Base-by-base conservation (phyloP, 1,284 basidiomycete species). In the Marasmius tenuissimus region DNA sequence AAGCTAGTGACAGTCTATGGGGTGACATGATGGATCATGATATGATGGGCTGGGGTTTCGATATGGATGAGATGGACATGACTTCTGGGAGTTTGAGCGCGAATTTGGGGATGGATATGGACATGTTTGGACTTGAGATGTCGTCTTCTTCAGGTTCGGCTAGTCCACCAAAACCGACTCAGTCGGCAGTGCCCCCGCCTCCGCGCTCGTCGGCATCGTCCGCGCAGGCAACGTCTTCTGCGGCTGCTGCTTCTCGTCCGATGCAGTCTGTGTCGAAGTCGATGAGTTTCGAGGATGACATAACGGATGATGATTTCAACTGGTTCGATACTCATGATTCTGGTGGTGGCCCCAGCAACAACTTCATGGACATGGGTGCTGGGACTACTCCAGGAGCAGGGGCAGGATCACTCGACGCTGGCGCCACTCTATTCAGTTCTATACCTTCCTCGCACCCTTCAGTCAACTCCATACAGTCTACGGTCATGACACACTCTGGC, bases 51-150 rank as follows among this genome's bases (percentile, higher is more conserved):
- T 69, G 82, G 62, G 73, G 69, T 58, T 76, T 85, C 70, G 77
- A 75, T 57, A 78, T 82, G 64, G 71, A 77, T 62, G 27, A 27
- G 27, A 78, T 81, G 69, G 71, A 73, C 56, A 79, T 84, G 63
- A 73, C 75, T 59, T 81, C 86, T 71, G 76, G 75, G 57, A 78
- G 4, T 27, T 27, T 86, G 60, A 68, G 76, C 57, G 79, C 83
- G 67, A 73, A 73, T 47, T 83, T 76, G 57, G 69, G 67, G 35
- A 69, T 74, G 63, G 62, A 69, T 42, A 70, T 72, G 67, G 61
- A 62, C 50, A 64, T 57, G 10, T 66, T 59, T 63, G 69, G 35
- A 68, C 72, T 27, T 69, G 72, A 33, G 70, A 71, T 51, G 34
- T 71, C 66, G n/a, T 54, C 52, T 35, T 33, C 34, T 54, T 16